Conservation (phyloP, 2,329 filamentous ascomycete species). For the Helotiales sp. region DNA sequence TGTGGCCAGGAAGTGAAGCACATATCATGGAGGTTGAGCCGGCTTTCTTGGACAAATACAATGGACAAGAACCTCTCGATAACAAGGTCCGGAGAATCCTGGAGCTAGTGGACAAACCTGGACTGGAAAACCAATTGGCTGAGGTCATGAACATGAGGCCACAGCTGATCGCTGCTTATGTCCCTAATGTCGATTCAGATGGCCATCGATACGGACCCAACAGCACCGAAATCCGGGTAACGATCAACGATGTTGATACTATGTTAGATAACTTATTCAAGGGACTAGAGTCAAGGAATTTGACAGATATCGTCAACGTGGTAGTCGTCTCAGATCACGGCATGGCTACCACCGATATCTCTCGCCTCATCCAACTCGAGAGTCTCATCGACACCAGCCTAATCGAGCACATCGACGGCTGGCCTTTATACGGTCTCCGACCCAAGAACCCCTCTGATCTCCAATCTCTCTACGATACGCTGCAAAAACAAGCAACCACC, state of each 20-base stretch:
- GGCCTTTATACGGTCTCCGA: conserved; percentile 89
- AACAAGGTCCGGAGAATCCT: conserved; percentile 82
- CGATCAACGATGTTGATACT: conserved; percentile 77
- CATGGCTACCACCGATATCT: conserved; percentile 90
- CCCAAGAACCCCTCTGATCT: conserved; percentile 74
- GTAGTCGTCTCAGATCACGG: conserved; percentile 97
- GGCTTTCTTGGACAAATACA: conserved; percentile 82
- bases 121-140: conserved; percentile 62
- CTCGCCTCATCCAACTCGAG: conserved; percentile 85
- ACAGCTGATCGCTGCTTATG: conserved; percentile 92
- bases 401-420: conserved; percentile 87
- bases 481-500: conserved; percentile 59
- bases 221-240: conserved; percentile 83
- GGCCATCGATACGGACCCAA: conserved; percentile 93
- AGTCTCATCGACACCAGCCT: conserved; percentile 79
- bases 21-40: conserved; percentile 77
- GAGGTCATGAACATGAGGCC: conserved; percentile 66
- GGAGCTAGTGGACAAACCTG: conserved; percentile 83
- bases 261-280: conserved; percentile 81
- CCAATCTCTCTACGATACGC: conserved; percentile 66
- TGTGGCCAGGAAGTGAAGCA: conserved; percentile 98
- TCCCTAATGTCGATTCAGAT: conserved; percentile 87
- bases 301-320: conserved; percentile 89
- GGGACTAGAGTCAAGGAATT: conserved; percentile 79
- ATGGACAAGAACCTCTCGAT: conserved; percentile 73